Percentiles rank a stretch among this genome's conserved stretches.
These are phyloP conservation scores for Fusarium gaditjirri DNA, from an alignment of 2,329 filamentous ascomycete genomes.

Conservation along the genomic window DNA sequence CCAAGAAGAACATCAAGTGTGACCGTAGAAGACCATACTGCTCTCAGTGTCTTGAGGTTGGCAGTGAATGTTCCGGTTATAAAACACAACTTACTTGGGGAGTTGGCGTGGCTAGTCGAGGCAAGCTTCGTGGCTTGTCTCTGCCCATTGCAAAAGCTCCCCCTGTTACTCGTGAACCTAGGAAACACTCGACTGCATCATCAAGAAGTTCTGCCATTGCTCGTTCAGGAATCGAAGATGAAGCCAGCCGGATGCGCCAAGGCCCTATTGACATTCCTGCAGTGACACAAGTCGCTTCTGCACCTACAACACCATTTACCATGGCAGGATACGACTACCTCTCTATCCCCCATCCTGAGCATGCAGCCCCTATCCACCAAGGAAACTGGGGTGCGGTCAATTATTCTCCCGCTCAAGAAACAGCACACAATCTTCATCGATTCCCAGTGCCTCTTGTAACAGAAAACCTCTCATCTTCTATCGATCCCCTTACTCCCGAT, in stretches of 20 bases:
- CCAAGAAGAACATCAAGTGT: conserved; percentile 84
- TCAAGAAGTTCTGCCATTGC: conserved; percentile 56
- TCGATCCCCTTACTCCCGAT: conserved; percentile 68
- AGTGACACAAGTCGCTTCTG: conserved; percentile 51
- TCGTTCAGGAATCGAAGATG: conserved; percentile 47
- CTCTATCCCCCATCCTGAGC: conserved; percentile 61
- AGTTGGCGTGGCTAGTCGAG: conserved; percentile 92
- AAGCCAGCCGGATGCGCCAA: conserved; percentile 46
- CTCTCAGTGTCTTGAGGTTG: conserved; percentile 90
- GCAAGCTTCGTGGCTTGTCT: conserved; percentile 90
- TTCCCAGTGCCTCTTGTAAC: conserved; percentile 59
- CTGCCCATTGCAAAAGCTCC: conserved; percentile 73
- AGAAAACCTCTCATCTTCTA: conserved; percentile 63
- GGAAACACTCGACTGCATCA: conserved; percentile 58
- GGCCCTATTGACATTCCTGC: conserved; percentile 52
- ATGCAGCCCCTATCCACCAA: conserved; percentile 53
- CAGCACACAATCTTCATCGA: conserved; percentile 56
- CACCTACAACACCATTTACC: conserved; percentile 56
- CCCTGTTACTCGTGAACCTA: conserved; percentile 61
- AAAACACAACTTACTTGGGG: conserved; percentile 98
- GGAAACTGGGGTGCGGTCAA: conserved; percentile 59
- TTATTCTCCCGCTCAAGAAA: conserved; percentile 56
- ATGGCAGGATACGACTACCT: conserved; percentile 59
- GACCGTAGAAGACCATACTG: conserved; percentile 94
- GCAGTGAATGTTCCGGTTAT: conserved; percentile 94